Evolutionary conservation across 257 asterid species (phyloP).

Genomic region (Fraxinus anomala): DNA sequence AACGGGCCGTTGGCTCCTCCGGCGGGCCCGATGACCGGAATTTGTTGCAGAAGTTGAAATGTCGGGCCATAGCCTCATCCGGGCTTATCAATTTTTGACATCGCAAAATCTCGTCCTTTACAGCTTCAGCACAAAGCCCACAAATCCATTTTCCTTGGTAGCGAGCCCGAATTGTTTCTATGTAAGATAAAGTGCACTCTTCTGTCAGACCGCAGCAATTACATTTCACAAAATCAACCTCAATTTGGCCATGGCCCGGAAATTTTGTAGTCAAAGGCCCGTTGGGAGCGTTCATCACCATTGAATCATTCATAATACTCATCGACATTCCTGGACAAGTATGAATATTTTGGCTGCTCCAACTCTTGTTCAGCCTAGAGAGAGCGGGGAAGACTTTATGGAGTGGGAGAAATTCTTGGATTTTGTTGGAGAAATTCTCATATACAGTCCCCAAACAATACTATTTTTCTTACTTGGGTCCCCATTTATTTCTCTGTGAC

Average conservation of each 20-base stretch:
- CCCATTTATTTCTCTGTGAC: not conserved
- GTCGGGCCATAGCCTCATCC: conserved; percentile 68
- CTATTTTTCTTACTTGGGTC: not conserved
- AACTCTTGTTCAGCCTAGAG: conserved; percentile 11
- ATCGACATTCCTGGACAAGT: conserved; percentile 52
- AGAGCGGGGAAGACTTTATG: not conserved
- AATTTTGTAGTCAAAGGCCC: conserved; percentile 30
- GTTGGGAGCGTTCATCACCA: conserved; percentile 45
- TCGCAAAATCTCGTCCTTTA: conserved; percentile 68
- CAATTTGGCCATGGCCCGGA: conserved; percentile 50
- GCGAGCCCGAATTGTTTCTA: conserved; percentile 58
- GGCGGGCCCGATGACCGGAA: conserved; percentile 59
- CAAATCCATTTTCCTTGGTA: conserved; percentile 95
- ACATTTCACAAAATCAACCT: conserved; percentile 71
- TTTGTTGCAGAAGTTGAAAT: conserved; percentile 63
- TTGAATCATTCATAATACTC: conserved; percentile 50
- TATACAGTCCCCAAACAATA: not conserved
- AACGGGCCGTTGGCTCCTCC: conserved; percentile 46
- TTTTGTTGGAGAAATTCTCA: not conserved
- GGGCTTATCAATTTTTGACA: conserved; percentile 60
- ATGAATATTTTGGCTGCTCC: conserved; percentile 7
- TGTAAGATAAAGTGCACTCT: conserved; percentile 79
- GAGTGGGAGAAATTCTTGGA: conserved; percentile 5
- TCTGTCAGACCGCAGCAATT: conserved; percentile 90
- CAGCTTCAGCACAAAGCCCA: conserved; percentile 94